A percentile compares a stretch with the other conserved stretches of the same genome.
Evolutionary conservation across 1,139 yeast species (phyloP).

Genomic region (Pichia cactophila): DNA sequence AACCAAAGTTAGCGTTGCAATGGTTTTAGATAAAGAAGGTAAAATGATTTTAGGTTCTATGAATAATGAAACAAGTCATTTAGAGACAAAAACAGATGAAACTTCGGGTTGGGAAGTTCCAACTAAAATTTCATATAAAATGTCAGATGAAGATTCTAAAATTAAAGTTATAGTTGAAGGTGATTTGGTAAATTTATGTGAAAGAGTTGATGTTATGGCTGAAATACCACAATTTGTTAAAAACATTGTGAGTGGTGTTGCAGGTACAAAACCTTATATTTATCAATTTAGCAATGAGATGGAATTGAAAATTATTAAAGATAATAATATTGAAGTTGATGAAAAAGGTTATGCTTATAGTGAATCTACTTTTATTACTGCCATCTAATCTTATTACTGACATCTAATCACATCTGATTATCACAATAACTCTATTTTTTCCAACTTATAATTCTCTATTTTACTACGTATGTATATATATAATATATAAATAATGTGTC

Average conservation of each 20-base stretch:
- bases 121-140: conserved; percentile 50
- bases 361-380: conserved; percentile 75
- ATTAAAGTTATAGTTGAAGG: conserved; percentile 42
- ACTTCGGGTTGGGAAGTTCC: conserved; percentile 95
- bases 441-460: neutral
- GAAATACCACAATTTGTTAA: conserved; percentile 94
- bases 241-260: conserved; percentile 86
- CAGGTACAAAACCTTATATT: conserved; percentile 92
- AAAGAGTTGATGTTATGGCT: conserved; percentile 95
- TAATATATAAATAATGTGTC: neutral
- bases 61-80: conserved; percentile 58
- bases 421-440: neutral
- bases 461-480: neutral
- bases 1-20: conserved; percentile 75
- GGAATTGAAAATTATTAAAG: conserved; percentile 29
- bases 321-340: conserved; percentile 28
- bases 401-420: no score
- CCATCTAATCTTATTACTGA: conserved; percentile 8
- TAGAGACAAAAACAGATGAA: conserved; percentile 54
- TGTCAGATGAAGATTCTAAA: conserved; percentile 33
- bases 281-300: conserved; percentile 75
- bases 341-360: conserved; percentile 69
- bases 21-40: conserved; percentile 52
- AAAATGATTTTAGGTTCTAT: conserved; percentile 59
- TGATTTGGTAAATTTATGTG: conserved; percentile 53